A percentile compares a stretch with the other conserved stretches of the same genome.
phyloP scores from a whole-genome alignment of 306 rosid genomes.

The Acacia melanoxylon region DNA sequence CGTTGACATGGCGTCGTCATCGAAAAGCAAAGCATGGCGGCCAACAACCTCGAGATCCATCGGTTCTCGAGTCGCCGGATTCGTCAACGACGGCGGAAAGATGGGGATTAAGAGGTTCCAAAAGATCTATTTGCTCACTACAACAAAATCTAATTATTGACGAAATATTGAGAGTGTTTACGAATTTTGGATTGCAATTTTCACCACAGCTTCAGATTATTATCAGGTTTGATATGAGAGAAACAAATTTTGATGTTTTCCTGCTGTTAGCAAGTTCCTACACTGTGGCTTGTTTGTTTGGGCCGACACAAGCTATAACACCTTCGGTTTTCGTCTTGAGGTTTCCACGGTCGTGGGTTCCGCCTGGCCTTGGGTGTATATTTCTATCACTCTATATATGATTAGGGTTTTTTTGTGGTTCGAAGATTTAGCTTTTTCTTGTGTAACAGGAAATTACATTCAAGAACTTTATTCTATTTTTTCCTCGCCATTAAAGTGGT shows the following conservation, averaged over 20 bases:
- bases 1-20: constrained; percentile 77
- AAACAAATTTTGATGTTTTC: background rate
- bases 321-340: too few relatives aligned
- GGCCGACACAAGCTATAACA: background rate
- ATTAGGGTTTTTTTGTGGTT: background rate
- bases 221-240: background rate
- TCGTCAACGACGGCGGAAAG: background rate
- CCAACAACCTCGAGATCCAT: constrained; percentile 83
- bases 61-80: constrained; percentile 8
- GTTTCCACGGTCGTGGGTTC: too few relatives aligned
- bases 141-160: background rate
- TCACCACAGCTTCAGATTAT: background rate
- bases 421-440: too few relatives aligned
- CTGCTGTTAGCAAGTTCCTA: background rate
- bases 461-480: too few relatives aligned
- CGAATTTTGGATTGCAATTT: background rate
- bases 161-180: background rate
- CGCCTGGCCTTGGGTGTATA: too few relatives aligned
- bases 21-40: constrained; percentile 78
- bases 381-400: too few relatives aligned
- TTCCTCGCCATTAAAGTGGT: too few relatives aligned
- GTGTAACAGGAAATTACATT: too few relatives aligned
- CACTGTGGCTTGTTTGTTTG: background rate
- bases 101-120: background rate
- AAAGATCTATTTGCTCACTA: background rate